Evolutionary conservation across 1,139 yeast genomes (phyloP).

Genomic region (Debaryomycetaceae sp.): DNA sequence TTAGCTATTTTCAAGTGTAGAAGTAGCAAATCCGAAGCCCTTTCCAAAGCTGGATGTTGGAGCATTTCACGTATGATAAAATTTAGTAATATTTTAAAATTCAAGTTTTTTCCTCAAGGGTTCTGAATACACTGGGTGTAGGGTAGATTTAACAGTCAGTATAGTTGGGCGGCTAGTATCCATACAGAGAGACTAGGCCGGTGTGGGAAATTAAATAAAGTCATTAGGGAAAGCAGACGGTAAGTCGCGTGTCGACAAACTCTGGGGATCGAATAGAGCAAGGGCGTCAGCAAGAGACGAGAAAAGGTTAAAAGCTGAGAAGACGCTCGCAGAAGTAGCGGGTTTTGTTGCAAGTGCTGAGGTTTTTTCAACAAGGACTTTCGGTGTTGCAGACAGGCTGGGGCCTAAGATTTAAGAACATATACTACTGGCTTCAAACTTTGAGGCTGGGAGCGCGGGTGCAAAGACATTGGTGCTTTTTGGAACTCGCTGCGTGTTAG

Average conservation of each 20-base stretch:
- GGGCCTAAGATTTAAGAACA: too few species aligned
- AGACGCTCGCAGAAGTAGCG: not conserved
- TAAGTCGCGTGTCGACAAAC: too few species aligned
- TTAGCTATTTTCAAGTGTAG: not conserved
- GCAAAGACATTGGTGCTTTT: not conserved
- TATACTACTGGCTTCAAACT: too few species aligned
- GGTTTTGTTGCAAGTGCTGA: not conserved
- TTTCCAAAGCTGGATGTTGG: not conserved
- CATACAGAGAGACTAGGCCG: too few species aligned
- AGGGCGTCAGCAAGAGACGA: not conserved
- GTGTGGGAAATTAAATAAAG: too few species aligned
- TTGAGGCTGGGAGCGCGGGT: too few species aligned
- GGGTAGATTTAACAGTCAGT: not conserved
- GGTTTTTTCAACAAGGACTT: too few species aligned
- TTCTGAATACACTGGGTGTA: not conserved
- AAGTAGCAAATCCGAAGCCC: not conserved
- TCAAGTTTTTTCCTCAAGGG: not conserved
- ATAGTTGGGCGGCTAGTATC: not conserved
- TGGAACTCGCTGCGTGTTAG: not conserved
- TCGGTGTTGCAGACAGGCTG: too few species aligned
- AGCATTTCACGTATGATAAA: not conserved
- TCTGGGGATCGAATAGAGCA: too few species aligned
- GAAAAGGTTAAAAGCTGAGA: not conserved
- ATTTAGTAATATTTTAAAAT: too few species aligned
- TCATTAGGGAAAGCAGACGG: too few species aligned